phyloP scores from a whole-genome alignment of 495 filamentous ascomycete genomes.

The Aspergillus sparsus region DNA sequence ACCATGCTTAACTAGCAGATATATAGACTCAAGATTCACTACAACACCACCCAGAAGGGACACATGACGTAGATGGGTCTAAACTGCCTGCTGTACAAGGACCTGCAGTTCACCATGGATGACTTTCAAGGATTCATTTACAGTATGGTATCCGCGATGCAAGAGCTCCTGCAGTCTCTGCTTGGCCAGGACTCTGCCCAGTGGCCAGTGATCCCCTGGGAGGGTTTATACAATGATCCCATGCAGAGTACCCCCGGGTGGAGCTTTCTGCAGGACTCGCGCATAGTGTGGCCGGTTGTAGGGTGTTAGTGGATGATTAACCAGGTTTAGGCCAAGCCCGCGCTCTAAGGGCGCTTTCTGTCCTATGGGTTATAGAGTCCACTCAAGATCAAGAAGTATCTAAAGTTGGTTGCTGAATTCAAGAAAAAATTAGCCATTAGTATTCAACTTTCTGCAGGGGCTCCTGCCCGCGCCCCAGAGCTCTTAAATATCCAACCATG shows the following conservation, averaged over 20 bases:
- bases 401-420: neutral
- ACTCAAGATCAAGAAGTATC: constrained; percentile 1
- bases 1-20: constrained; percentile 28
- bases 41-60: constrained; percentile 22
- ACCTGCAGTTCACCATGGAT: constrained; percentile 16
- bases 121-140: constrained; percentile 18
- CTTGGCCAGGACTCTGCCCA: neutral
- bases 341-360: neutral
- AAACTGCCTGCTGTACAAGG: constrained; percentile 17
- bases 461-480: neutral
- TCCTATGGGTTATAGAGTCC: neutral
- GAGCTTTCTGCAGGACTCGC: constrained; percentile 21
- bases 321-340: neutral
- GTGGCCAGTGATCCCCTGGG: neutral
- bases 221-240: neutral
- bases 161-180: neutral
- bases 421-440: neutral
- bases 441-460: neutral
- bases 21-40: constrained; percentile 36
- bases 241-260: neutral
- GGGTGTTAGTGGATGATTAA: neutral
- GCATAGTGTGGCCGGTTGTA: constrained; percentile 14
- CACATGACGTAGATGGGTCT: constrained; percentile 15
- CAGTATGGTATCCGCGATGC: neutral
- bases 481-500: neutral